phyloP scores from a whole-genome alignment of 1,284 basidiomycete species.

The Pseudozyma sp. region DNA sequence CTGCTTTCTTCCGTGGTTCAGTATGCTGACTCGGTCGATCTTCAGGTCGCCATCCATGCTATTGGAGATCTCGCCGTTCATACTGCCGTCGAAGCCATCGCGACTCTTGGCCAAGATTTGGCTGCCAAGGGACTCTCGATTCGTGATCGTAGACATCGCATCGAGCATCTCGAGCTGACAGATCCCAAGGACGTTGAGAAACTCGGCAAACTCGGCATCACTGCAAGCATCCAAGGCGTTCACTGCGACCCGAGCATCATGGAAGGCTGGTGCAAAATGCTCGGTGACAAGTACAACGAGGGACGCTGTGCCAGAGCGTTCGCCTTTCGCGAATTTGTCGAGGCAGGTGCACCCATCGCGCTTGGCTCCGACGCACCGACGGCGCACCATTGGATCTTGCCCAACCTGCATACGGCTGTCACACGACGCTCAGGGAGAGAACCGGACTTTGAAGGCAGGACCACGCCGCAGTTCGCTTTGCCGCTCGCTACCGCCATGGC shows the following conservation, averaged over 20 bases:
- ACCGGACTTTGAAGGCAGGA: slow-evolving; percentile 22
- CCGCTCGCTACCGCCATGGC: slow-evolving; percentile 43
- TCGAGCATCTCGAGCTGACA: slow-evolving; percentile 53
- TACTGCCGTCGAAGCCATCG: slow-evolving; percentile 46
- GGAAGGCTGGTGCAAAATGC: slow-evolving; percentile 47
- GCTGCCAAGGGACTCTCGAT: slow-evolving; percentile 22
- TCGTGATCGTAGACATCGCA: slow-evolving; percentile 43
- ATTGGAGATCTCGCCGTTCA: slow-evolving; percentile 51
- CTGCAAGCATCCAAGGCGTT: slow-evolving; percentile 47
- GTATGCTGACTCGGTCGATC: slow-evolving; percentile 37
- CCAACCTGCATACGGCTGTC: slow-evolving; percentile 45
- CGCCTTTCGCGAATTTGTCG: slow-evolving; percentile 48
- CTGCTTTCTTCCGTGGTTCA: slow-evolving; percentile 26
- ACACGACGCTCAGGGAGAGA: slow-evolving; percentile 40
- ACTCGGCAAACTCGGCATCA: slow-evolving; percentile 47
- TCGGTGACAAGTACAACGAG: slow-evolving; percentile 32
- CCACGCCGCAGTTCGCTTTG: slow-evolving; percentile 47
- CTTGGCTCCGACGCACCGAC: slow-evolving; percentile 50
- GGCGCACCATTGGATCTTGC: slow-evolving; percentile 40
- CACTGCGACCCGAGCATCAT: slow-evolving; percentile 45
- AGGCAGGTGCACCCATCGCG: slow-evolving; percentile 43
- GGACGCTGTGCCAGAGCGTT: slow-evolving; percentile 44
- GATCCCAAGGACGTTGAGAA: slow-evolving; percentile 41
- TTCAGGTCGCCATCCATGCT: slow-evolving; percentile 48
- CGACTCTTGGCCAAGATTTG: slow-evolving; percentile 23